phyloP scores from a whole-genome alignment of 495 filamentous ascomycete genomes.

The Talaromyces proteolyticus region DNA sequence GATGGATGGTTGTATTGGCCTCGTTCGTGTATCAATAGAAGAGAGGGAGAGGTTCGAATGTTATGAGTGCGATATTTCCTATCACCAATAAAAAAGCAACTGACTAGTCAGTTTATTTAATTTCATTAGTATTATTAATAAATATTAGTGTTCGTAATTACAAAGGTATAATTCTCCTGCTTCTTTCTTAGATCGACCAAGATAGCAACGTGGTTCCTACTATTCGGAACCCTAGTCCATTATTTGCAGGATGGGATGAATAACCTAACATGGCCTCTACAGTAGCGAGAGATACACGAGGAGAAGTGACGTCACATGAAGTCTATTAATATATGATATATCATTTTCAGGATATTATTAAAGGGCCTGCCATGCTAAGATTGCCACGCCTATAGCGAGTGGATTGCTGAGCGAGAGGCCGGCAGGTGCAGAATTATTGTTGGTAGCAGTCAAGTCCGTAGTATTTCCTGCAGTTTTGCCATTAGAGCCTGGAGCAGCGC shows the following conservation, averaged over 20 bases:
- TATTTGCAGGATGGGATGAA: slow-evolving; percentile 24
- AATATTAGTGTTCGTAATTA: too few relatives aligned
- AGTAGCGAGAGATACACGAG: slow-evolving; percentile 10
- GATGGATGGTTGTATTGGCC: too few relatives aligned
- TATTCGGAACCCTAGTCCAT: too few relatives aligned
- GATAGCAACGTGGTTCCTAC: too few relatives aligned
- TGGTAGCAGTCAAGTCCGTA: slow-evolving; percentile 13
- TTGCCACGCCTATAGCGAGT: slow-evolving; percentile 12
- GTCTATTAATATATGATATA: slow-evolving; percentile 8
- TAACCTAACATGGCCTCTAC: slow-evolving; percentile 26
- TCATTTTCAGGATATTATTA: slow-evolving; percentile 7
- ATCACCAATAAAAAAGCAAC: too few relatives aligned
- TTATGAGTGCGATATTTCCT: too few relatives aligned
- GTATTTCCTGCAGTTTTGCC: neutral
- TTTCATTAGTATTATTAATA: too few relatives aligned
- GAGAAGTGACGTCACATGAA: slow-evolving; percentile 8
- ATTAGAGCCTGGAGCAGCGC: slow-evolving; percentile 3
- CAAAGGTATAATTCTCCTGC: too few relatives aligned
- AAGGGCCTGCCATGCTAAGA: slow-evolving; percentile 13
- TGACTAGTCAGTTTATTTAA: too few relatives aligned
- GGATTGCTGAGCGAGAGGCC: slow-evolving; percentile 11
- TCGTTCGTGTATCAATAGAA: too few relatives aligned
- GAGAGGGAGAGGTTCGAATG: too few relatives aligned
- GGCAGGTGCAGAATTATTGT: slow-evolving; percentile 15
- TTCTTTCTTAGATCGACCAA: too few relatives aligned